Conservation (phyloP, 768 basidiomycete species). For the Leccinum incarnatum region DNA sequence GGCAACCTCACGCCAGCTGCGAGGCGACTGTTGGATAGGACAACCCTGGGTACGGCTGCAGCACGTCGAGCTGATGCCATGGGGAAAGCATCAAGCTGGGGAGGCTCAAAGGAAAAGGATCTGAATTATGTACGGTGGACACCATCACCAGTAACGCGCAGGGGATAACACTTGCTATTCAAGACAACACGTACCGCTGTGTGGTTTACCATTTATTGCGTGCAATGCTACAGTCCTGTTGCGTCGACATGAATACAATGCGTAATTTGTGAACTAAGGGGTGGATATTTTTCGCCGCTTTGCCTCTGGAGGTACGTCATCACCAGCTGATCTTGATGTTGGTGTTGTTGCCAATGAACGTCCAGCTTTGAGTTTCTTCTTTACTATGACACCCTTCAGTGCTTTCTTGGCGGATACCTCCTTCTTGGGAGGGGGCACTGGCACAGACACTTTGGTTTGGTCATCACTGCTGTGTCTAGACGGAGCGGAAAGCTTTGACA, state of each 20-base stretch:
- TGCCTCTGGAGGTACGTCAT: constrained; percentile 38
- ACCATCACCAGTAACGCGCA: constrained; percentile 58
- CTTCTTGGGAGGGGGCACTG: constrained; percentile 47
- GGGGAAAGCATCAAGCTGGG: constrained; percentile 59
- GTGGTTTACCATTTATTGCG: constrained; percentile 2
- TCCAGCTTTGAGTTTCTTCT: constrained; percentile 60
- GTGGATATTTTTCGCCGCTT: constrained; percentile 60
- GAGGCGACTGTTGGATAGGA: constrained; percentile 68
- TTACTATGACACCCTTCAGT: constrained; percentile 78
- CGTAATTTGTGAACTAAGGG: constrained; percentile 20
- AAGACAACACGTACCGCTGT: constrained; percentile 6
- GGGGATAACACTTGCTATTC: constrained; percentile 12
- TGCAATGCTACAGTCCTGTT: constrained; percentile 11
- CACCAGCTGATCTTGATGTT: constrained; percentile 20
- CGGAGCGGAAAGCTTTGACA: constrained; percentile 28
- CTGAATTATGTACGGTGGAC: constrained; percentile 73
- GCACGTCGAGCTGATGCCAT: constrained; percentile 65
- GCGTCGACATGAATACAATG: constrained; percentile 13
- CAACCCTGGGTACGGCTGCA: constrained; percentile 62
- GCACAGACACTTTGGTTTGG: constrained; percentile 26
- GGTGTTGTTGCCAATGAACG: constrained; percentile 19
- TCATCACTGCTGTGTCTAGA: constrained; percentile 31
- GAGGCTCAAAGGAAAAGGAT: constrained; percentile 56
- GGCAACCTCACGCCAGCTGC: constrained; percentile 88
- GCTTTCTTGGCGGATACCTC: constrained; percentile 52